Base-by-base conservation (phyloP, 2,329 filamentous ascomycete genomes). In the Pyricularia pennisetigena region DNA sequence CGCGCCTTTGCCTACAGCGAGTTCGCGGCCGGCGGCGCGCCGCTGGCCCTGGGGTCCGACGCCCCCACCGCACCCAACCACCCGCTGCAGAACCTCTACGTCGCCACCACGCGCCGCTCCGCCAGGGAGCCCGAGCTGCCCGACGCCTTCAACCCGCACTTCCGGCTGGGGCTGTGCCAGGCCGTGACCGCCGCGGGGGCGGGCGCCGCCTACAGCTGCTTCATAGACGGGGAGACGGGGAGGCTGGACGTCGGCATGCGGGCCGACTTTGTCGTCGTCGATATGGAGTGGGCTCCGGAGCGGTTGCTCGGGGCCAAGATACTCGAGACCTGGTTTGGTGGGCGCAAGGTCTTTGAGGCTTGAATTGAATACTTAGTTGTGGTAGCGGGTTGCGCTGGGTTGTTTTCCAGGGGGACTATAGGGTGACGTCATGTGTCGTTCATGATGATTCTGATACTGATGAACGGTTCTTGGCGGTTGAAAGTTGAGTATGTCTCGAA, bases 1-100 rank as follows among this genome's bases (percentile, higher is more conserved):
- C 80, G 86, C 16, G 86, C 86, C 0, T 90, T 90, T 72, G 85
- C 88, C 0, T 90, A 90, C 74, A 81, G 82, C 61, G 86, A 89
- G 64, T 88, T 89, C 70, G 79, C 80, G 1, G 82, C 85, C 62
- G 78, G 79, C 0, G 85, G 85, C 1, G 85, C 86, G 0, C 74
- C 78, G 1, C 74, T 89, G 0, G 86, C 86, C 0, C 79, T 89
- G 12, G 87, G 87, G 0, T 84, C 82, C 2, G 87, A 89, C 71
- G 81, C 85, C 0, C 86, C 86, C 0, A 88, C 86, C 0, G 86
- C 87, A 1, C 84, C 85, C 1, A 82, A 85, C 71, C 73, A 79
- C 1, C 81, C 85, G 8, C 76, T 88, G 62, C 79, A 79, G 2
- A 89, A 89, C 69, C 71, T 88, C 6, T 88, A 88, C 72, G 81